phyloP scores from a whole-genome alignment of 2,329 filamentous ascomycete species.

The Erysiphe pulchra region DNA sequence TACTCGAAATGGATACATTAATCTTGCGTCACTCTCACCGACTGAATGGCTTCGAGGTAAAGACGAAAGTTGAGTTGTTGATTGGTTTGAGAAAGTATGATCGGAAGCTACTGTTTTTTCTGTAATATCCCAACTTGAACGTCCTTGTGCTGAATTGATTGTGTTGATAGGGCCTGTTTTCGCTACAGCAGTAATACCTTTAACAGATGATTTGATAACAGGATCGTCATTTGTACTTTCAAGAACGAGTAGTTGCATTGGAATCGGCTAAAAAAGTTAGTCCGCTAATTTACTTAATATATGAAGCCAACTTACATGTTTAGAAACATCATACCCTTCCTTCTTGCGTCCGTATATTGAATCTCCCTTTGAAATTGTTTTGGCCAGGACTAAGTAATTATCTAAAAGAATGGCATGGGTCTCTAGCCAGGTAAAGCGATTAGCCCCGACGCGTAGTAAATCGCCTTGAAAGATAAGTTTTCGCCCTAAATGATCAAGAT shows the following conservation, averaged over 20 bases:
- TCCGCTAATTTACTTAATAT: conserved; percentile 1
- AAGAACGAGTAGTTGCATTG: conserved; percentile 82
- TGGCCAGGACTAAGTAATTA: conserved; percentile 84
- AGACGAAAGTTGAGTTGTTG: conserved; percentile 25
- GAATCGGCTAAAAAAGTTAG: conserved; percentile 52
- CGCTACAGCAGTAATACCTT: conserved; percentile 30
- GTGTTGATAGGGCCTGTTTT: conserved; percentile 35
- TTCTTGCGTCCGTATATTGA: conserved; percentile 48
- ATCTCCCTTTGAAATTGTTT: conserved; percentile 42
- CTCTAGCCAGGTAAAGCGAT: conserved; percentile 79
- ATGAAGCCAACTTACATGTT: conserved; percentile 33
- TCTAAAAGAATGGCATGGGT: conserved; percentile 87
- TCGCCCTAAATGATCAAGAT: conserved; percentile 79
- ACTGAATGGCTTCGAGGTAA: conserved; percentile 18
- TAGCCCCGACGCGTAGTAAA: conserved; percentile 65
- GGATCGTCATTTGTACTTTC: conserved; percentile 85
- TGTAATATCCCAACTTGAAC: conserved; percentile 12
- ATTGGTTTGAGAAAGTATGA: conserved; percentile 42
- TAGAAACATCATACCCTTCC: conserved; percentile 73
- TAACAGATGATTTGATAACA: conserved; percentile 48
- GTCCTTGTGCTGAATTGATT: conserved; percentile 25
- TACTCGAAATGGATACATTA: conserved; percentile 76
- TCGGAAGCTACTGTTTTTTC: conserved; percentile 32
- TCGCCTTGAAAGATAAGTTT: conserved; percentile 78
- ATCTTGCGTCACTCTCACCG: conserved; percentile 18